Evolutionary conservation across 257 asterid genomes (phyloP).

Genomic region (Jacaranda copaia): DNA sequence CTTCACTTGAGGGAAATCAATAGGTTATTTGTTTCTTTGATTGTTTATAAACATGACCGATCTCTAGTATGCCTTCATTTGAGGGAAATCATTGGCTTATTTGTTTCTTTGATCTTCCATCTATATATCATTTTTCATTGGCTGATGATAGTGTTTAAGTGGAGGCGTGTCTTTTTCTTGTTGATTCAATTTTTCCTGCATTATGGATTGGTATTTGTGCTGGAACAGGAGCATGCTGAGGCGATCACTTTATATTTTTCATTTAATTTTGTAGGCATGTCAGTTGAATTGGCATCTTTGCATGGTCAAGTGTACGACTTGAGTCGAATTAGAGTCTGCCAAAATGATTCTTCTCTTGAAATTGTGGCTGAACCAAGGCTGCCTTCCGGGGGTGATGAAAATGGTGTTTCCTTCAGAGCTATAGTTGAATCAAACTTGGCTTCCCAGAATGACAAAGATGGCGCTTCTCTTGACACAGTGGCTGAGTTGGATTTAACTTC

Average conservation of each 20-base stretch:
- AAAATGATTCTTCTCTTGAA: conserved; percentile 48
- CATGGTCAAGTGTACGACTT: conserved; percentile 63
- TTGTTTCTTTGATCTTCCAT: not conserved
- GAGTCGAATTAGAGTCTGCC: conserved; percentile 56
- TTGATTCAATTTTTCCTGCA: conserved; percentile 9
- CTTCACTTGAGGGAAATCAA: not conserved
- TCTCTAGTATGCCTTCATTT: not conserved
- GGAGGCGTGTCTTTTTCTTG: not conserved
- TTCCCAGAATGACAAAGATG: conserved; percentile 31
- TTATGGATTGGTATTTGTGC: conserved; percentile 1
- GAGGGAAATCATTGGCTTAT: not conserved
- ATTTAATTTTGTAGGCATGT: conserved; percentile 59
- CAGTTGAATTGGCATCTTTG: conserved; percentile 67
- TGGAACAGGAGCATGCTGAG: not conserved
- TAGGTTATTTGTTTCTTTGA: too few relatives aligned
- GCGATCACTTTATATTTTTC: conserved; percentile 21
- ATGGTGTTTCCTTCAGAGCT: conserved; percentile 36
- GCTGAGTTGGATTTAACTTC: conserved; percentile 36
- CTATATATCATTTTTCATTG: not conserved
- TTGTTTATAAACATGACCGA: too few relatives aligned
- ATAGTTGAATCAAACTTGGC: conserved; percentile 35
- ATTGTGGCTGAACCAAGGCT: conserved; percentile 36
- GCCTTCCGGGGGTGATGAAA: conserved; percentile 49
- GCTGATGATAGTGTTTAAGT: not conserved
- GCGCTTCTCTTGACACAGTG: conserved; percentile 41